Conservation (phyloP, 2,329 filamentous ascomycete genomes). For the Sodiomyces alkalinus region DNA sequence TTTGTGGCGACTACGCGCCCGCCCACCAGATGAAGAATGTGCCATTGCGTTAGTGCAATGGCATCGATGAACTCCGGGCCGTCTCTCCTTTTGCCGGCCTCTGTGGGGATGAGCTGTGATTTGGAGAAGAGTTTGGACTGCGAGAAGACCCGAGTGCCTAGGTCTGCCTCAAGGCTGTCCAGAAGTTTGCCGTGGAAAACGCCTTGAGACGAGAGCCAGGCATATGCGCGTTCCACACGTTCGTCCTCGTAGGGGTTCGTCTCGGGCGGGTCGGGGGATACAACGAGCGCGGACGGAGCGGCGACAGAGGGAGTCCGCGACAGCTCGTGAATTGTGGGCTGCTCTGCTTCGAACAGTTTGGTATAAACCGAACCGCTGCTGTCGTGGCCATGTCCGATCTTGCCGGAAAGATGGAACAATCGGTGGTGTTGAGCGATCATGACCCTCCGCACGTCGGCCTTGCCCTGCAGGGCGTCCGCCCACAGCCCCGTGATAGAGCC, state of each 20-base stretch:
- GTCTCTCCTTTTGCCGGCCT: conserved; percentile 27
- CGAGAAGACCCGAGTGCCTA: conserved; percentile 61
- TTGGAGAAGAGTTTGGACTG: conserved; percentile 65
- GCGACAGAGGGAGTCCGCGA: conserved; percentile 37
- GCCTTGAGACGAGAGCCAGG: conserved; percentile 80
- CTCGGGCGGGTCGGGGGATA: conserved; percentile 61
- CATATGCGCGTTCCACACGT: conserved; percentile 58
- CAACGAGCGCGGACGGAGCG: conserved; percentile 50
- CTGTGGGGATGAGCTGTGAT: conserved; percentile 55
- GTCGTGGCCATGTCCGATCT: conserved; percentile 59
- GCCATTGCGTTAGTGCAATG: conserved; percentile 83
- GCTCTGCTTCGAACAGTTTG: conserved; percentile 75
- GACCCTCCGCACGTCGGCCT: conserved; percentile 59
- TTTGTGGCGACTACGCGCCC: conserved; percentile 75
- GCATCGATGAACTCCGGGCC: conserved; percentile 58
- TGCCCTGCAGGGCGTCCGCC: conserved; percentile 57
- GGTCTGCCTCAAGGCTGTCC: conserved; percentile 38
- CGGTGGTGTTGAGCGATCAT: conserved; percentile 65
- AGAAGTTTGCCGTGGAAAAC: conserved; percentile 75
- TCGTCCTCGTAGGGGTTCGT: conserved; percentile 36
- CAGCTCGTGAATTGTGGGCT: conserved; percentile 61
- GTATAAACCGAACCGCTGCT: conserved; percentile 76
- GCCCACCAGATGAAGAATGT: conserved; percentile 72
- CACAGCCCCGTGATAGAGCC: conserved; percentile 75
- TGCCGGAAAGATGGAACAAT: conserved; percentile 69